Evolutionary conservation across 169 alveolate genomes (phyloP).

Genomic region (Eimeria maxima): DNA sequence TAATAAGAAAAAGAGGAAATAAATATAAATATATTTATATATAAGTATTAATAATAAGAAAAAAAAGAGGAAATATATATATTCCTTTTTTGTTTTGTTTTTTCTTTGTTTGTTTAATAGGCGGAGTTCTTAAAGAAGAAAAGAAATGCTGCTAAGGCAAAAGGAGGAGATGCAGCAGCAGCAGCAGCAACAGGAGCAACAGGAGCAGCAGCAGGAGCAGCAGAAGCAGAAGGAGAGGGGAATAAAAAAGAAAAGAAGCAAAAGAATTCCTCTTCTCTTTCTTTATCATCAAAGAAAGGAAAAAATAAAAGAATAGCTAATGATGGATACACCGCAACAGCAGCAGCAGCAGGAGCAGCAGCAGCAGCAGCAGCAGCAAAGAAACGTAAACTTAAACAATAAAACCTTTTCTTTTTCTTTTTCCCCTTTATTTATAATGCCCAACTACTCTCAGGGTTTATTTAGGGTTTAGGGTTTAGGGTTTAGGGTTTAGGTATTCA

Average conservation of each 20-base stretch:
- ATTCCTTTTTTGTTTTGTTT: too few relatives aligned
- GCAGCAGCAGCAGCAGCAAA: too few relatives aligned
- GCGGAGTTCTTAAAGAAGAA: neutral
- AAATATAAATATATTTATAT: too few relatives aligned
- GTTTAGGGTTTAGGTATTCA: neutral
- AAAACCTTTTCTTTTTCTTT: neutral
- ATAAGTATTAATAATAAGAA: too few relatives aligned
- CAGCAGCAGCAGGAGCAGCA: too few relatives aligned
- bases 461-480: conserved; percentile 2
- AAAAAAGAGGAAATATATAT: too few relatives aligned
- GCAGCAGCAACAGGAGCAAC: neutral
- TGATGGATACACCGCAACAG: neutral
- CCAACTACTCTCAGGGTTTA: too few relatives aligned
- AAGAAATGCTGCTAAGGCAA: neutral
- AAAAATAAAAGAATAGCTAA: neutral
- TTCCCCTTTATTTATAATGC: neutral
- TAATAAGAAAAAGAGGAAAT: too few relatives aligned
- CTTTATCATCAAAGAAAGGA: neutral
- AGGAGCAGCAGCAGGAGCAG: too few relatives aligned
- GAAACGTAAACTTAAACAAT: neutral
- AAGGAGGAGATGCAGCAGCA: neutral
- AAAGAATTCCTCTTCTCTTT: neutral
- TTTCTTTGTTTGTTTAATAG: neutral
- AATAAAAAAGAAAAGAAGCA: neutral
- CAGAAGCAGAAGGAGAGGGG: too few relatives aligned